phyloP scores from a whole-genome alignment of 2,329 filamentous ascomycete genomes.

The Ophiostoma montium region DNA sequence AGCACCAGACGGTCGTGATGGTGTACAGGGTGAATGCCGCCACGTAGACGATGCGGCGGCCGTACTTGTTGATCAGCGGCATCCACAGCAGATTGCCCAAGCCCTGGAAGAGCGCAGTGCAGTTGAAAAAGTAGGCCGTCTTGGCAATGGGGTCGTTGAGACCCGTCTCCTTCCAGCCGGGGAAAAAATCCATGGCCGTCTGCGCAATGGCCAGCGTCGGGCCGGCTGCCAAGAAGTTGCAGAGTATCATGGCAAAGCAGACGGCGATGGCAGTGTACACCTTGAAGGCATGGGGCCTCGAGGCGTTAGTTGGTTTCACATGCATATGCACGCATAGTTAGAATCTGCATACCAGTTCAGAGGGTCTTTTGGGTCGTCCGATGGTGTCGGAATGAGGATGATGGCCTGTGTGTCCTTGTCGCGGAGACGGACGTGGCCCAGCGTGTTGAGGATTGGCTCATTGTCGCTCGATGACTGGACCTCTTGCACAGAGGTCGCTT shows the following conservation, averaged over 20 bases:
- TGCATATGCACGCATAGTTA: no score
- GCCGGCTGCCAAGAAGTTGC: constrained; percentile 42
- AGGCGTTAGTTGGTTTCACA: neutral
- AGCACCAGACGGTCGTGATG: constrained; percentile 27
- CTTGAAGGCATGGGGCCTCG: constrained; percentile 22
- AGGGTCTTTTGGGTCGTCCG: constrained; percentile 36
- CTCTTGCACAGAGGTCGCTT: neutral
- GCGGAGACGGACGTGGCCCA: constrained; percentile 29
- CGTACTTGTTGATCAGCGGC: constrained; percentile 30
- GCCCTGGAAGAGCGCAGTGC: constrained; percentile 34
- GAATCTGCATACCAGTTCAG: constrained; percentile 29
- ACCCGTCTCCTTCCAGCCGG: constrained; percentile 17
- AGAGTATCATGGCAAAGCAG: constrained; percentile 39
- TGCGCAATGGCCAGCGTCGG: constrained; percentile 36
- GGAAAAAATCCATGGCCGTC: constrained; percentile 33
- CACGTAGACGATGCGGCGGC: constrained; percentile 29
- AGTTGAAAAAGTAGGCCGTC: constrained; percentile 39
- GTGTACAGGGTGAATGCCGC: constrained; percentile 30
- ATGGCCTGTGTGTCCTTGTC: constrained; percentile 31
- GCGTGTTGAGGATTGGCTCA: constrained; percentile 12
- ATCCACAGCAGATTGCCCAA: constrained; percentile 33
- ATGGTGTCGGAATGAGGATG: constrained; percentile 36
- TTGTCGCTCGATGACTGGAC: neutral
- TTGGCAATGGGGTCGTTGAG: constrained; percentile 25
- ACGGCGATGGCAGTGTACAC: constrained; percentile 35